Percentiles rank a stretch among this genome's conserved stretches.
phyloP scores from a whole-genome alignment of 2,329 filamentous ascomycete species.

The Pseudocercospora cruenta region DNA sequence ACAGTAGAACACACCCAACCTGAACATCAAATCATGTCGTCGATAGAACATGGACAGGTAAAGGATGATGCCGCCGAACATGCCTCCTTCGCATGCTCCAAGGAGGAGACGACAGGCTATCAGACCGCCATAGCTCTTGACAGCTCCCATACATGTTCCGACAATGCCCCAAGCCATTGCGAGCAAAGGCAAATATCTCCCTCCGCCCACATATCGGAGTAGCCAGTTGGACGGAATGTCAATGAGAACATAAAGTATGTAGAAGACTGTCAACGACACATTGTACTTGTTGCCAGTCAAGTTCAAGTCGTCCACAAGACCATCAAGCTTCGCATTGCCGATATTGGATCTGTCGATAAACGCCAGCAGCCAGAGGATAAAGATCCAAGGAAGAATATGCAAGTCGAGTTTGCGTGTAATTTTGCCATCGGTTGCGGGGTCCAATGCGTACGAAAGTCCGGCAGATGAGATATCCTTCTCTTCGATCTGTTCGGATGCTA shows the following conservation, averaged over 20 bases:
- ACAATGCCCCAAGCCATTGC: conserved; percentile 47
- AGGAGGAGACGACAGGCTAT: conserved; percentile 47
- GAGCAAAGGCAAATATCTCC: conserved; percentile 46
- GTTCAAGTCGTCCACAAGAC: conserved; percentile 44
- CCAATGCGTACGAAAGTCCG: conserved; percentile 1
- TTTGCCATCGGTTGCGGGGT: conserved; percentile 18
- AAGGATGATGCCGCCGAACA: conserved; percentile 44
- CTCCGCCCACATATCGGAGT: conserved; percentile 46
- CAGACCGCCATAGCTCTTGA: conserved; percentile 46
- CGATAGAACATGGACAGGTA: conserved; percentile 50
- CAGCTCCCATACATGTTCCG: conserved; percentile 47
- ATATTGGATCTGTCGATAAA: conserved; percentile 50
- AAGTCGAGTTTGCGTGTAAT: conserved; percentile 49
- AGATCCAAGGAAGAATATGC: conserved; percentile 52
- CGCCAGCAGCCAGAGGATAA: conserved; percentile 51
- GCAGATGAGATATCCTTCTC: conserved; percentile 13
- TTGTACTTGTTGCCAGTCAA: conserved; percentile 49
- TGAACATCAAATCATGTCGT: conserved; percentile 46
- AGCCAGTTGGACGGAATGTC: conserved; percentile 48
- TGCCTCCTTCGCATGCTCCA: conserved; percentile 47
- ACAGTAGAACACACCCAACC: conserved; percentile 43
- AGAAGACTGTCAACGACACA: conserved; percentile 49
- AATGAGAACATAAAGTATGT: conserved; percentile 48
- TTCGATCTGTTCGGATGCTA: conserved; percentile 13
- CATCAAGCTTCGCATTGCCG: conserved; percentile 48